Base-by-base conservation (phyloP, 352 stramenopile species). In the Saprolegnia diclina region DNA sequence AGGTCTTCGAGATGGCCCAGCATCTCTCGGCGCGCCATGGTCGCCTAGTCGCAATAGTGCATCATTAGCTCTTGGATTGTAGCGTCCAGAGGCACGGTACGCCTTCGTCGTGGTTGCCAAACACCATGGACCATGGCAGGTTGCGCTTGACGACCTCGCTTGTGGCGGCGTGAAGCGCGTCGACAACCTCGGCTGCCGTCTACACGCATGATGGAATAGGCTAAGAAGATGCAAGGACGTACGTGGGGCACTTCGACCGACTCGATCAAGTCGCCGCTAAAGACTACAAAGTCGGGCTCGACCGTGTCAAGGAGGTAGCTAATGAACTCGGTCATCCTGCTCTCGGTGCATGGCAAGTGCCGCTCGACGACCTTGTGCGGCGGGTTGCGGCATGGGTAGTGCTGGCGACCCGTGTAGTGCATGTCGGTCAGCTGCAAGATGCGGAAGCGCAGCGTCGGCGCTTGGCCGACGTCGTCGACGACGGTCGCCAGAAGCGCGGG, bases 31-130 rank as follows among this genome's bases (percentile, higher is more conserved):
- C 75, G 59, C 1, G 67, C 67, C 29, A 78, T 78, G 5, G 73
- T 73, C 0, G 73, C 72, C 44, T 83, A 37, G 24, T 11, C 11
- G 42, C 13, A n/a, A n/a, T 45, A 7, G 38, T 48, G 11, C 53
- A 66, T n/a, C n/a, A 14, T 13, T 5, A 66, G 57, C n/a, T 42
- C 5, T 46, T 4, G 50, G 7, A 32, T 21, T 5, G 35, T 35
- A 35, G 29, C 29, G 5, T 35, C 29, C 2, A 5, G 29, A 35
- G 29, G 26, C 5, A 63, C 21, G 9, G 24, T 37, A 66, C 57
- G 21, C 57, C 77, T 37, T 88, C 72, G 62, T 88, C 80, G 55
- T 88, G 80, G 67, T 88, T 88, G 48, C 80, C 80, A 46, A 88
- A 81, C 6, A 88, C 72, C 64, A 85, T 79, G 5, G 73, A 72